A percentile compares a stretch with the other conserved stretches of the same genome.
These are phyloP conservation scores for Trichophyton equinum DNA, from an alignment of 2,329 filamentous ascomycete genomes.

Conservation along the genomic window DNA sequence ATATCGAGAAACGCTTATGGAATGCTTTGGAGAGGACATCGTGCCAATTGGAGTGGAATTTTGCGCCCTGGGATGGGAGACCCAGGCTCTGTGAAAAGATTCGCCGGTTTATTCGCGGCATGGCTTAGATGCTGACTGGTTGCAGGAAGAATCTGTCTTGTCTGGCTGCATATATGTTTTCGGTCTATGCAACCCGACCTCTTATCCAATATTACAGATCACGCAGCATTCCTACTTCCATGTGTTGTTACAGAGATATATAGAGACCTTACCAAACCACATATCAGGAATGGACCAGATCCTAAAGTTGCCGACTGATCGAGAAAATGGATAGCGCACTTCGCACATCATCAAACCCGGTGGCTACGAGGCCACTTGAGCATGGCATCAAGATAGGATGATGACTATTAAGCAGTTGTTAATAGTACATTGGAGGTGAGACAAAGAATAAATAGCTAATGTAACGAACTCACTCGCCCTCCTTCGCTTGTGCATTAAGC, in stretches of 20 bases:
- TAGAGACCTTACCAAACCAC: too few relatives aligned
- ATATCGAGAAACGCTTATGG: conserved; percentile 30
- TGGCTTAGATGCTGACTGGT: not conserved
- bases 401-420: not conserved
- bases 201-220: not conserved
- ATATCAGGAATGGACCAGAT: too few relatives aligned
- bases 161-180: not conserved
- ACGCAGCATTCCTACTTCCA: too few relatives aligned
- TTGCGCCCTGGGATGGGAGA: conserved; percentile 12
- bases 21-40: conserved; percentile 31
- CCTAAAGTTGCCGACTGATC: too few relatives aligned
- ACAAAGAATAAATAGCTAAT: not conserved
- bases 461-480: not conserved
- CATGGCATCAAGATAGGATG: not conserved
- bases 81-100: conserved; percentile 13
- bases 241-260: too few relatives aligned
- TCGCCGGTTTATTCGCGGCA: conserved; percentile 12
- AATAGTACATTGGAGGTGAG: not conserved
- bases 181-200: not conserved
- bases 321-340: not conserved
- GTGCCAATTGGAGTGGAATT: conserved; percentile 24
- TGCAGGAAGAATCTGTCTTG: not conserved
- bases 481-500: not conserved
- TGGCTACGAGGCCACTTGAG: not conserved
- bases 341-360: not conserved